phyloP scores from a whole-genome alignment of 1,284 basidiomycete genomes.

The Ustilago esculenta region DNA sequence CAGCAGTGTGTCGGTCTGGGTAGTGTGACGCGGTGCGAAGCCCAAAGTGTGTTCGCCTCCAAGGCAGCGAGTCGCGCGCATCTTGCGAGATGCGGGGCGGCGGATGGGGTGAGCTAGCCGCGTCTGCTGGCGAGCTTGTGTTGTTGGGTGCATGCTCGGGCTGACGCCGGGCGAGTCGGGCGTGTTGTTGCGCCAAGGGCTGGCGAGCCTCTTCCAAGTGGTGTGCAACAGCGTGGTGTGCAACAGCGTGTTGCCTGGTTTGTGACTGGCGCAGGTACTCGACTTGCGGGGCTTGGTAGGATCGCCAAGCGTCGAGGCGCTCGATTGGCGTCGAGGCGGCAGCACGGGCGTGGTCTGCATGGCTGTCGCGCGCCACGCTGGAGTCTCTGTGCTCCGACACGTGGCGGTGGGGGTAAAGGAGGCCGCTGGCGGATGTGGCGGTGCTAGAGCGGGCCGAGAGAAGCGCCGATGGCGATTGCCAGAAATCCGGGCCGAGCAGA shows the following conservation, averaged over 20 bases:
- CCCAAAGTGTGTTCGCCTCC: slow-evolving; percentile 21
- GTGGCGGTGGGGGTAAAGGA: not conserved
- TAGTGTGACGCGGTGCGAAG: slow-evolving; percentile 9
- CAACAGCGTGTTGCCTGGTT: not conserved
- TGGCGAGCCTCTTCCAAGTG: slow-evolving; percentile 10
- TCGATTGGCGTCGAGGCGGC: too few species aligned
- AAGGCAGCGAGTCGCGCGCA: slow-evolving; percentile 2
- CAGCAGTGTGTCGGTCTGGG: slow-evolving; percentile 3
- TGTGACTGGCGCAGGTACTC: not conserved
- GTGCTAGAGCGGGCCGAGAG: not conserved
- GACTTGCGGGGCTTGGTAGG: too few species aligned
- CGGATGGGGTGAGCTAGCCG: not conserved
- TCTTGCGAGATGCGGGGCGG: not conserved
- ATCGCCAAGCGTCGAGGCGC: too few species aligned
- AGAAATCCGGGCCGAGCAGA: not conserved
- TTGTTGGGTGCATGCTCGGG: not conserved
- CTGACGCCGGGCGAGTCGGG: not conserved
- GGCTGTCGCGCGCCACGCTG: not conserved
- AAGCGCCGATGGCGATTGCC: not conserved
- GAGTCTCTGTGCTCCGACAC: not conserved
- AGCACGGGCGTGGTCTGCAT: too few species aligned
- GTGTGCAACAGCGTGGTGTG: too few species aligned
- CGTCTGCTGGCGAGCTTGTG: not conserved
- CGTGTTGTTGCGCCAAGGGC: slow-evolving; percentile 9
- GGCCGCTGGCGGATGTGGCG: not conserved